Base-by-base conservation (phyloP, 2,329 filamentous ascomycete species). In the Dactylellina haptotyla region DNA sequence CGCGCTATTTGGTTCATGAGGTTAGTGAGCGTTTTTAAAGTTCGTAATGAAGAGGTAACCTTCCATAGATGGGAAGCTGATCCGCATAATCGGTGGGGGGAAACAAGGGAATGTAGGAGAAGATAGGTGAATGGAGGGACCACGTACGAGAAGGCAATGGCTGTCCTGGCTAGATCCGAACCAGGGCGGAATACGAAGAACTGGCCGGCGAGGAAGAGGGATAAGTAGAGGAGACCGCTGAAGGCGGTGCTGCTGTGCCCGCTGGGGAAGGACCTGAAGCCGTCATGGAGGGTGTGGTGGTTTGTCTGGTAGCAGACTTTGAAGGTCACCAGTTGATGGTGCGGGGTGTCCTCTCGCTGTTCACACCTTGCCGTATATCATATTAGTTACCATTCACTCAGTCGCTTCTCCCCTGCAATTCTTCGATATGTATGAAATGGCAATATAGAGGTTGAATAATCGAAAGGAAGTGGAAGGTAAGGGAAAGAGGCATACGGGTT, bases 221-320 rank as follows among this genome's bases (percentile, higher is more conserved):
- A 85, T 16, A 93, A 81, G 79, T 91, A 95, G 1, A 91, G 91
- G 8, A 96, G 83, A 0, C 92, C 92, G 2, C 88, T 87, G 79
- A 95, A 96, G 0, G 90, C 85, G 79, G 93, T 93, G 71, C 88
- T 91, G 10, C 87, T 89, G 80, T 96, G 92, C 0, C 92, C 92
- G 1, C 88, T 90, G 0, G 92, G 92, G 77, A 95, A 96, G 20
- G 88, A 91, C 43, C 92, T 87, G 89, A 91, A 94, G 14, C 91
- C 92, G 77, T 96, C 92, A 75, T 95, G 89, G 2, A 96, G 84
- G 1, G 84, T 83, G 79, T 91, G 89, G 72, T 87, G 86, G 77
- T 88, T 80, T 1, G 87, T 85, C 77, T 93, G 85, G 9, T 90
- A 93, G 83, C 92, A 96, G 1, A 93, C 86, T 30, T 87, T 84